Percentiles rank a stretch among this genome's conserved stretches.
Conservation (phyloP, 2,329 filamentous ascomycete species). For the Apiospora hydei region DNA sequence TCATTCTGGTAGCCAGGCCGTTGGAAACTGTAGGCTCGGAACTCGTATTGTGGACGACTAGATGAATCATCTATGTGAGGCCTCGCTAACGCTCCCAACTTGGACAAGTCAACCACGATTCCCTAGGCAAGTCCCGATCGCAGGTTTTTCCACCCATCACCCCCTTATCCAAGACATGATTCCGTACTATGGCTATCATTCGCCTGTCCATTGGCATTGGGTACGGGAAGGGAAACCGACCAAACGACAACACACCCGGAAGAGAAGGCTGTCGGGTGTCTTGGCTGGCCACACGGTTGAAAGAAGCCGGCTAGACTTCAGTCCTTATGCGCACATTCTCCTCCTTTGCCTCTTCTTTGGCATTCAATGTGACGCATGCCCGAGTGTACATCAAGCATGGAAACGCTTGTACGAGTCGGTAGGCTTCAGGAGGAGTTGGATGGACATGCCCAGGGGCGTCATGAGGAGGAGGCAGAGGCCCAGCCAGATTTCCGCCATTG, state of each 20-base stretch:
- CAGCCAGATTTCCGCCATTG: conserved; percentile 11
- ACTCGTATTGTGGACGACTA: neutral
- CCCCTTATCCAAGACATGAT: neutral
- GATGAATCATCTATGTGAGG: neutral
- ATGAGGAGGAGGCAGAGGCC: conserved; percentile 24
- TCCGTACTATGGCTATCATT: neutral
- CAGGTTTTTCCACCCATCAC: neutral
- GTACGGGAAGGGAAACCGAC: neutral
- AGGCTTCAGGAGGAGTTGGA: conserved; percentile 21
- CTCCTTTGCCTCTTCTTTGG: neutral
- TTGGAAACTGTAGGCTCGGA: too few relatives aligned
- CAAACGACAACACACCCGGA: neutral
- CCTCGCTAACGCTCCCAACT: neutral
- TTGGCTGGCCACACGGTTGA: neutral
- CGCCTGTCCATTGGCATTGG: neutral
- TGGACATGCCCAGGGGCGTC: conserved; percentile 14
- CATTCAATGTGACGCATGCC: neutral
- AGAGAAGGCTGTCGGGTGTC: neutral
- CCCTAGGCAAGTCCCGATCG: neutral
- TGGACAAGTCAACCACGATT: too few relatives aligned
- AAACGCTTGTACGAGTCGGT: conserved; percentile 22
- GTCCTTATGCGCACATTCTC: neutral
- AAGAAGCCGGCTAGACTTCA: neutral
- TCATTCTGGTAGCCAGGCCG: too few relatives aligned
- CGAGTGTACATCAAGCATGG: neutral